Evolutionary conservation across 305 asterid genomes (phyloP).

Genomic region (Fraxinus greggii): DNA sequence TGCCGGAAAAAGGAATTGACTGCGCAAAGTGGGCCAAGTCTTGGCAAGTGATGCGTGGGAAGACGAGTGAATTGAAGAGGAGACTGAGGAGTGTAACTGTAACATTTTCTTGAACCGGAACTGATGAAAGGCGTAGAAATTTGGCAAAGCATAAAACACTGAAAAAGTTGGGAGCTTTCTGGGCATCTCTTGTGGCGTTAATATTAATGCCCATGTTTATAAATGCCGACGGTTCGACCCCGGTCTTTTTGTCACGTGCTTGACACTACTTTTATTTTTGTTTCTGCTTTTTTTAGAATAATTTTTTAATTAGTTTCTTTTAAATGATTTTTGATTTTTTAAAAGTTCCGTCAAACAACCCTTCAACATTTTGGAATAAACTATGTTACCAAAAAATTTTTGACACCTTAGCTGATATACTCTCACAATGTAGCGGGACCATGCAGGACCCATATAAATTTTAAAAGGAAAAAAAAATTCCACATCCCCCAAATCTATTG

Average conservation of each 20-base stretch:
- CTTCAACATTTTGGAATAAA: too few relatives aligned
- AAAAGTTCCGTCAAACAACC: neutral
- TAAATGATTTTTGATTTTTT: too few relatives aligned
- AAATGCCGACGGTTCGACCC: constrained; percentile 8
- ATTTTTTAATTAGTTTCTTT: too few relatives aligned
- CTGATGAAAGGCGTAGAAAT: neutral
- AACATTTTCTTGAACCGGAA: constrained; percentile 31
- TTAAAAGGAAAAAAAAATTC: too few relatives aligned
- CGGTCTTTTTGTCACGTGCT: neutral
- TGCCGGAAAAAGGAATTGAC: constrained; percentile 32
- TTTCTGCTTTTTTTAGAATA: too few relatives aligned
- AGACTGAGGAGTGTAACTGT: constrained; percentile 29
- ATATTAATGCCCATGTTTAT: constrained; percentile 18
- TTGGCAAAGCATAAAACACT: neutral
- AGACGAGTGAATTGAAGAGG: constrained; percentile 25
- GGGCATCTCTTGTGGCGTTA: constrained; percentile 18
- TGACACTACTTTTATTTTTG: neutral
- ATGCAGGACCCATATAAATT: too few relatives aligned
- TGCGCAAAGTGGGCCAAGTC: constrained; percentile 8
- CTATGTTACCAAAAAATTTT: too few relatives aligned
- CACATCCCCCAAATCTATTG: too few relatives aligned
- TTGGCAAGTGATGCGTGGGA: constrained; percentile 25
- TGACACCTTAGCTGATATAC: too few relatives aligned
- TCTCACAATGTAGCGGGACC: too few relatives aligned
- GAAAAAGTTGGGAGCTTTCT: neutral